phyloP scores from a whole-genome alignment of 257 asterid genomes.

The Solanum appendiculatum region DNA sequence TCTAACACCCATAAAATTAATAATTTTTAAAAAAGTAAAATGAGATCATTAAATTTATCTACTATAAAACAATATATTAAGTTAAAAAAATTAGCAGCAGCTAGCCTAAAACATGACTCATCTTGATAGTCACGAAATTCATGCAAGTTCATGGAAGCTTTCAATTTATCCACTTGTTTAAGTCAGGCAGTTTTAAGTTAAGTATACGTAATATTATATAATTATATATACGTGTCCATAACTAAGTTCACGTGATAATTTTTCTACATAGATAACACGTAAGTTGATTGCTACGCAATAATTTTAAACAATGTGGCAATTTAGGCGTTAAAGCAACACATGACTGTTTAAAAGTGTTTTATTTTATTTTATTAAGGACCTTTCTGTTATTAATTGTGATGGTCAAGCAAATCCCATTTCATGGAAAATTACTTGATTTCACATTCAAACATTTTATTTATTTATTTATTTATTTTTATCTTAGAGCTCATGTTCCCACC shows the following conservation, averaged over 20 bases:
- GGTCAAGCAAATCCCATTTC: not conserved
- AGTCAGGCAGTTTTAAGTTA: not conserved
- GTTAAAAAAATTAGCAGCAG: not conserved
- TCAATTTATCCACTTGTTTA: not conserved
- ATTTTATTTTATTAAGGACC: not conserved
- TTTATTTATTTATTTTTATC: not conserved
- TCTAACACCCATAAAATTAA: not conserved
- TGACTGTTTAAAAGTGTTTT: not conserved
- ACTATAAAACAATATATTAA: not conserved
- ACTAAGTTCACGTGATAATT: not conserved
- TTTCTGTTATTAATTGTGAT: not conserved
- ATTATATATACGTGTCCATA: not conserved
- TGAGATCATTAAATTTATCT: not conserved
- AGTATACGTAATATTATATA: not conserved
- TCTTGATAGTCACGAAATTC: not conserved
- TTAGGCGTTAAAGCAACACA: not conserved
- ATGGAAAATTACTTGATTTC: not conserved
- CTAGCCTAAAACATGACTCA: not conserved
- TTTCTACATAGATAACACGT: not conserved
- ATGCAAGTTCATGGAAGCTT: not conserved
- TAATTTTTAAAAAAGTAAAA: not conserved
- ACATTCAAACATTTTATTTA: not conserved
- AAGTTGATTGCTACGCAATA: not conserved
- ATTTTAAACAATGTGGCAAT: not conserved
- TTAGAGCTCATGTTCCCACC: not conserved